Evolutionary conservation across 352 stramenopile species (phyloP).

Genomic region (Phytopythium mirpurense): DNA sequence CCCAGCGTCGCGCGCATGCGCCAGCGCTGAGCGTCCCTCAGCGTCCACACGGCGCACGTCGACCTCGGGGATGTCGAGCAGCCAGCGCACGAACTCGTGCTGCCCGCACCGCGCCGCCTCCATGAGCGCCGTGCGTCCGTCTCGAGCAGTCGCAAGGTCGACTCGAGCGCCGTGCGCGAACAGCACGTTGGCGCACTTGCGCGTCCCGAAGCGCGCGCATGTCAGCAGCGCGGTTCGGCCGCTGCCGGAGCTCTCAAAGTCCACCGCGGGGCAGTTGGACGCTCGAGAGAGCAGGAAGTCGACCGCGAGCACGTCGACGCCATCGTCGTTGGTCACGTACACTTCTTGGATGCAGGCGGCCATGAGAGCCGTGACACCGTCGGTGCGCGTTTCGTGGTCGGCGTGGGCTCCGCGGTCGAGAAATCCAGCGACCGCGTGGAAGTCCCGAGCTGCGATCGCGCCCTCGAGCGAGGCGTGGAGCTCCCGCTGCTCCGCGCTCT

Average conservation of each 20-base stretch:
- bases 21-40: slow-evolving; percentile 32
- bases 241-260: slow-evolving; percentile 46
- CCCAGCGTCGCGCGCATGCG: slow-evolving; percentile 24
- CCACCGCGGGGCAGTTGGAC: slow-evolving; percentile 46
- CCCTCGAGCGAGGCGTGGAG: slow-evolving; percentile 42
- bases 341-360: slow-evolving; percentile 50
- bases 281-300: slow-evolving; percentile 53
- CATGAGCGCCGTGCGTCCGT: slow-evolving; percentile 56
- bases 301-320: slow-evolving; percentile 40
- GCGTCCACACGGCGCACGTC: slow-evolving; percentile 33
- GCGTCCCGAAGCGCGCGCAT: slow-evolving; percentile 37
- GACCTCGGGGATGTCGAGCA: slow-evolving; percentile 31
- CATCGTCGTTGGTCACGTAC: slow-evolving; percentile 52
- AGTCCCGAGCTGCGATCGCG: slow-evolving; percentile 42
- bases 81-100: slow-evolving; percentile 39
- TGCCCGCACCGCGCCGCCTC: slow-evolving; percentile 45
- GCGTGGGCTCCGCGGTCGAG: slow-evolving; percentile 59
- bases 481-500: slow-evolving; percentile 30
- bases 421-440: slow-evolving; percentile 21
- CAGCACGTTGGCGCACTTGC: slow-evolving; percentile 46
- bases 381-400: slow-evolving; percentile 50
- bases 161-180: slow-evolving; percentile 45
- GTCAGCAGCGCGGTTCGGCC: slow-evolving; percentile 40
- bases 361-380: slow-evolving; percentile 40
- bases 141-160: slow-evolving; percentile 27